These are phyloP conservation scores for Aspergillus sp. DNA, from an alignment of 2,329 filamentous ascomycete species.

Conservation along the genomic window DNA sequence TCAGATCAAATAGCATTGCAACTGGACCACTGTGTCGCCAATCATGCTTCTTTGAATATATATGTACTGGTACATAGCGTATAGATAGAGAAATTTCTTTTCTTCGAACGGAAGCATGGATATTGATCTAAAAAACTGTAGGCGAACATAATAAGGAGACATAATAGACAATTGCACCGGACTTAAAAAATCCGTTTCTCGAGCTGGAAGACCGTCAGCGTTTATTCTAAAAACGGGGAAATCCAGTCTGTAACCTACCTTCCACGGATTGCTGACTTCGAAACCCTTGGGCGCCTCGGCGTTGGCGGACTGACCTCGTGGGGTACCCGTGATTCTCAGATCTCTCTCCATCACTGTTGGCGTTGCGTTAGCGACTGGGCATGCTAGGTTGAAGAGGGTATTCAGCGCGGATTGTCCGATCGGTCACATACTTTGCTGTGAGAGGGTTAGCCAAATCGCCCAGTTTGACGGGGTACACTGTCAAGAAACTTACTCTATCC, in stretches of 20 bases:
- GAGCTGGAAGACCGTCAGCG: constrained; percentile 30
- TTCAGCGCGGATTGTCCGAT: constrained; percentile 1
- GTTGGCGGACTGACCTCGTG: constrained; percentile 61
- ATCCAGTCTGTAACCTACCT: constrained; percentile 43
- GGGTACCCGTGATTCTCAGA: constrained; percentile 58
- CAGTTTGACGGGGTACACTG: constrained; percentile 11
- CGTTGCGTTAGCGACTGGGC: constrained; percentile 20
- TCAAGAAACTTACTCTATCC: constrained; percentile 56
- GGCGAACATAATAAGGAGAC: constrained; percentile 19
- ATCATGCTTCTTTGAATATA: not conserved
- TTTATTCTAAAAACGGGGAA: not conserved
- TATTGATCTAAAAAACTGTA: constrained; percentile 17
- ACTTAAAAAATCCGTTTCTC: constrained; percentile 40
- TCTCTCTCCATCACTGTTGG: constrained; percentile 65
- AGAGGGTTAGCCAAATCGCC: constrained; percentile 38
- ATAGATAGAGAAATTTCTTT: not conserved
- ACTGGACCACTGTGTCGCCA: not conserved
- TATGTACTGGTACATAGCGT: constrained; percentile 21
- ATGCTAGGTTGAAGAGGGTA: constrained; percentile 6
- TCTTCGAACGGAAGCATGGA: constrained; percentile 15
- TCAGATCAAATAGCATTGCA: constrained; percentile 38
- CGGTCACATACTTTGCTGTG: constrained; percentile 53
- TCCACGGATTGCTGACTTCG: constrained; percentile 67
- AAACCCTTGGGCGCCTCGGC: constrained; percentile 59
- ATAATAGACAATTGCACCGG: constrained; percentile 22